Evolutionary conservation across 306 rosid species (phyloP).

Genomic region (Pyrus bretschneideri): DNA sequence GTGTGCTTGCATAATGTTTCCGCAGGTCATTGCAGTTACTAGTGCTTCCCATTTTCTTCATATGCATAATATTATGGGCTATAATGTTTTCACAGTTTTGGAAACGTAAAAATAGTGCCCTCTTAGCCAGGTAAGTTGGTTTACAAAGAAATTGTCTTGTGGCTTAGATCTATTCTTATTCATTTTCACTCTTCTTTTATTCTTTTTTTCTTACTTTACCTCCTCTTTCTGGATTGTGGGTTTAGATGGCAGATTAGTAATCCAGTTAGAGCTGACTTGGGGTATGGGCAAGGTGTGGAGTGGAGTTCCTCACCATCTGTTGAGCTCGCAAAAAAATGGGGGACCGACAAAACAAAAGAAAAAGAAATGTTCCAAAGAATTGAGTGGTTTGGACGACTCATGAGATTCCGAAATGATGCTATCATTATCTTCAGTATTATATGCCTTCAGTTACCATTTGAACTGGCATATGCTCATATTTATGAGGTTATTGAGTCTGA

Average conservation of each 20-base stretch:
- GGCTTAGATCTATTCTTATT: not conserved
- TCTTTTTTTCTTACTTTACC: conserved; percentile 1
- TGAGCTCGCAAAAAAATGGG: conserved; percentile 51
- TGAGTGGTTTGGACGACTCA: conserved; percentile 84
- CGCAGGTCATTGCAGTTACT: conserved; percentile 66
- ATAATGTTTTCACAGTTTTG: conserved; percentile 90
- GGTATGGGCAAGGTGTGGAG: conserved; percentile 44
- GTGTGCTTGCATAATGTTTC: conserved; percentile 13
- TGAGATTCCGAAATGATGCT: conserved; percentile 86
- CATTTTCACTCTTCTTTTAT: not conserved
- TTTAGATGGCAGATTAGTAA: conserved; percentile 76
- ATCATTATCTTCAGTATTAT: conserved; percentile 72
- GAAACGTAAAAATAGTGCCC: conserved; percentile 90
- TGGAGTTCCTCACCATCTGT: conserved; percentile 38
- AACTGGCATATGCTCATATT: conserved; percentile 94
- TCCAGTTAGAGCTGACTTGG: conserved; percentile 42
- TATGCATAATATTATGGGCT: conserved; percentile 78
- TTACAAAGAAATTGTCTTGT: not conserved
- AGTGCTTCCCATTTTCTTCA: conserved; percentile 69
- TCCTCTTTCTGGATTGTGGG: conserved; percentile 6
- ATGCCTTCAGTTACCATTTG: conserved; percentile 96
- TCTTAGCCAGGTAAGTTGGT: conserved; percentile 63
- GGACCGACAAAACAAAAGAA: conserved; percentile 49
- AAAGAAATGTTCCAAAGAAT: conserved; percentile 58
- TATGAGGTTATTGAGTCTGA: conserved; percentile 60